These are phyloP conservation scores for Aureobasidium sp. DNA, from an alignment of 2,329 filamentous ascomycete genomes.

Conservation along the genomic window DNA sequence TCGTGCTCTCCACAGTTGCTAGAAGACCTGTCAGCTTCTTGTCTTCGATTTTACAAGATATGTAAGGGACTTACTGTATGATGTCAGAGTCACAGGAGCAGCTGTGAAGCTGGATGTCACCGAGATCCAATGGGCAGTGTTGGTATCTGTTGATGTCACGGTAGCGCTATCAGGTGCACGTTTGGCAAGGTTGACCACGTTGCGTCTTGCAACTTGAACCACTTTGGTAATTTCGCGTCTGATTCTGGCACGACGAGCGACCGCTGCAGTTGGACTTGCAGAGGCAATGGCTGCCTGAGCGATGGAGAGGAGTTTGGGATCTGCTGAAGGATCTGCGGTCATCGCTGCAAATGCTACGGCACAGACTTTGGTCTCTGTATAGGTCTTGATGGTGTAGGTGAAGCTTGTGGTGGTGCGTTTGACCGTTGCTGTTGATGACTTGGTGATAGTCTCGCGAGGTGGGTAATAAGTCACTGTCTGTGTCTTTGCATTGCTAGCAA, in stretches of 20 bases:
- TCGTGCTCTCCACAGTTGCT: not conserved
- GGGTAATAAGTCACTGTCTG: slow-evolving; percentile 10
- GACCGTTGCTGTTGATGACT: slow-evolving; percentile 3
- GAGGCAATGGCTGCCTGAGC: not conserved
- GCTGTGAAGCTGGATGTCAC: slow-evolving; percentile 20
- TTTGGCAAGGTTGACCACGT: slow-evolving; percentile 8
- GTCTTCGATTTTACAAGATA: not conserved
- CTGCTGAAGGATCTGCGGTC: not conserved
- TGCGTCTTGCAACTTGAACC: not conserved
- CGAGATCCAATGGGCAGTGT: slow-evolving; percentile 15
- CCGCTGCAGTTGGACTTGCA: not conserved
- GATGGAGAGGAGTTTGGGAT: not conserved
- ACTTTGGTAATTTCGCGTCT: not conserved
- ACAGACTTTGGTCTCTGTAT: slow-evolving; percentile 26
- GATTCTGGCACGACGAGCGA: not conserved
- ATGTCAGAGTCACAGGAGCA: slow-evolving; percentile 19
- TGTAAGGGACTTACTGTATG: not conserved
- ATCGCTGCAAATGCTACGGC: slow-evolving; percentile 16
- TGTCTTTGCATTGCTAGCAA: slow-evolving; percentile 21
- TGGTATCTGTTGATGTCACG: slow-evolving; percentile 23
- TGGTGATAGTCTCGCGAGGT: slow-evolving; percentile 14
- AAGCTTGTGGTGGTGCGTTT: not conserved
- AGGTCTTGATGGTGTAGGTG: slow-evolving; percentile 15
- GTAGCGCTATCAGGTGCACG: slow-evolving; percentile 30
- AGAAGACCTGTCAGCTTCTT: not conserved